These are phyloP conservation scores for Yarrowia sp. DNA, from an alignment of 805 yeast species.

Conservation along the genomic window DNA sequence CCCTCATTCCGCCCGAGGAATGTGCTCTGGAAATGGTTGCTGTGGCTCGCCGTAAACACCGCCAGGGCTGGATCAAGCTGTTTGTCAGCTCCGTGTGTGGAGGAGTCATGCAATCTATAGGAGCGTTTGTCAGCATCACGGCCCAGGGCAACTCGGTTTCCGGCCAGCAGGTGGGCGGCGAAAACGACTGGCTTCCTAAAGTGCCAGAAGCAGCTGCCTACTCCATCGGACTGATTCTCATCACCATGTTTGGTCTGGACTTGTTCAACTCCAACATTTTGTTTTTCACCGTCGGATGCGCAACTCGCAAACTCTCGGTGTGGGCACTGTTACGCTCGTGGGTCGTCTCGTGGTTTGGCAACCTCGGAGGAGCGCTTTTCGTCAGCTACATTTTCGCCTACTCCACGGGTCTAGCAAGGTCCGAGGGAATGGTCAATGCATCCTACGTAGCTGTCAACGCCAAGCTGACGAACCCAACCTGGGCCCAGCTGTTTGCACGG, in stretches of 20 bases:
- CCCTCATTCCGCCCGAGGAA: conserved; percentile 16
- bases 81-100: conserved; percentile 11
- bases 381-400: conserved; percentile 5
- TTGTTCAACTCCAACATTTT: conserved; percentile 23
- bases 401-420: conserved; percentile 1
- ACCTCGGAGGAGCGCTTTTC: conserved; percentile 13
- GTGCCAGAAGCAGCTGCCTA: background rate
- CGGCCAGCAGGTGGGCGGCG: background rate
- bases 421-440: background rate
- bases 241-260: conserved; percentile 11
- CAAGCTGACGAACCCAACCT: background rate
- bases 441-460: background rate
- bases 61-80: conserved; percentile 2
- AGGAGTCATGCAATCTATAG: conserved; percentile 17
- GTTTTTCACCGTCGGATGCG: conserved; percentile 1
- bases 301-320: background rate
- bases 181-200: background rate
- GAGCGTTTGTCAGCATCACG: background rate
- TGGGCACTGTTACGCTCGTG: background rate
- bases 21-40: conserved; percentile 19
- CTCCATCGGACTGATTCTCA: conserved; percentile 4
- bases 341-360: conserved; percentile 1
- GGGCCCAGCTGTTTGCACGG: conserved; percentile 7
- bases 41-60: background rate
- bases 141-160: conserved; percentile 1